Percentiles rank a stretch among this genome's conserved stretches.
Conservation (phyloP, 2,329 filamentous ascomycete genomes). For the Aspergillus fumigatus region DNA sequence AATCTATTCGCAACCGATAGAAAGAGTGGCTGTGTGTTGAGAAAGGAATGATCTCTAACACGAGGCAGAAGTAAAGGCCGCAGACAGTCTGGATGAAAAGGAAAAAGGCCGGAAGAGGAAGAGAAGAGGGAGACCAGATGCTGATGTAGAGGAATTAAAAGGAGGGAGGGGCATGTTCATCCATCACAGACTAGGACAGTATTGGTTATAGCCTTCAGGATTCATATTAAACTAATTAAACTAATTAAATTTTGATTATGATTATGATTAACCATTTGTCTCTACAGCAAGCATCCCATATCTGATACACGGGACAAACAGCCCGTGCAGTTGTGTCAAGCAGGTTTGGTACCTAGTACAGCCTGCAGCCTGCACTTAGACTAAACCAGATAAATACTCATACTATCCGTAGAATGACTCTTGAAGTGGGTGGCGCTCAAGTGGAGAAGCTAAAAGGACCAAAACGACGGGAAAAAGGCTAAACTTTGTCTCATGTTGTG, state of each 20-base stretch:
- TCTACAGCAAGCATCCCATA: neutral
- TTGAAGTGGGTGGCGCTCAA: neutral
- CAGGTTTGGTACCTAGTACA: no score
- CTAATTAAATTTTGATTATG: neutral
- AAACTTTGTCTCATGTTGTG: neutral
- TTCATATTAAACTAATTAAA: neutral
- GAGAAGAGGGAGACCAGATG: conserved; percentile 9
- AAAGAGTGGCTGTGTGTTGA: conserved; percentile 7
- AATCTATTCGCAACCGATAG: conserved; percentile 32
- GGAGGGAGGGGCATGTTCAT: neutral
- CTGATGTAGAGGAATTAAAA: conserved; percentile 11
- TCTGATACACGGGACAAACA: neutral
- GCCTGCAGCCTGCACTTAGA: no score
- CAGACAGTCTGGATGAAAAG: conserved; percentile 9
- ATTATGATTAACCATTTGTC: neutral
- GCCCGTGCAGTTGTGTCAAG: neutral
- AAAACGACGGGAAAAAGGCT: neutral
- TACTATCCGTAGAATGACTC: neutral
- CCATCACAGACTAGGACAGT: neutral
- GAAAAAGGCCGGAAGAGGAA: conserved; percentile 6
- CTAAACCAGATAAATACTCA: no score
- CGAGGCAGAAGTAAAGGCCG: conserved; percentile 8
- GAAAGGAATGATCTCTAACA: conserved; percentile 15
- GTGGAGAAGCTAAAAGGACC: neutral
- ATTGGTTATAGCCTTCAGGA: neutral